A percentile compares a stretch with the other conserved stretches of the same genome.
Evolutionary conservation across 768 basidiomycete species (phyloP).

Genomic region (Tylopilus intermedius): DNA sequence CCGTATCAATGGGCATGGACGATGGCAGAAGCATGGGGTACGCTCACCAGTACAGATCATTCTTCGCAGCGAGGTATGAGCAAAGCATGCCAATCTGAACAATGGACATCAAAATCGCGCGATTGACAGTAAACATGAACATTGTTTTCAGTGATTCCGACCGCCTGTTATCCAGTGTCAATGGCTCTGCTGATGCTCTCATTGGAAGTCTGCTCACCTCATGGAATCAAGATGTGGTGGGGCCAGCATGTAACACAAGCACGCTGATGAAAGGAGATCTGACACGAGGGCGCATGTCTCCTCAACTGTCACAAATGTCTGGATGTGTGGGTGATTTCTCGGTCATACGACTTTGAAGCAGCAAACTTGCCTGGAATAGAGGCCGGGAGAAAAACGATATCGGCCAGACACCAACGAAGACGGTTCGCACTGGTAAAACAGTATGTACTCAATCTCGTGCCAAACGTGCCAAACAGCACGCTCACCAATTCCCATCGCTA

Average conservation of each 20-base stretch:
- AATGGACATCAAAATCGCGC: constrained; percentile 17
- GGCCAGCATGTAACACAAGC: constrained; percentile 13
- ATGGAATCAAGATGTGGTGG: constrained; percentile 2
- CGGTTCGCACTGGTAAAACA: constrained; percentile 9
- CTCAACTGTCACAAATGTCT: constrained; percentile 9
- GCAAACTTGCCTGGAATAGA: constrained; percentile 9
- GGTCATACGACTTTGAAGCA: not conserved
- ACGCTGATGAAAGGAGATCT: constrained; percentile 12
- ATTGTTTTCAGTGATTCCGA: constrained; percentile 12
- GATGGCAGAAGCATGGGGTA: not conserved
- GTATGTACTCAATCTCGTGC: constrained; percentile 1
- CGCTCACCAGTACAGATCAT: constrained; percentile 17
- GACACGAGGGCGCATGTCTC: constrained; percentile 14
- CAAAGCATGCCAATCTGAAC: constrained; percentile 16
- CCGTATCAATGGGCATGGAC: not conserved
- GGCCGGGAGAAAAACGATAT: not conserved
- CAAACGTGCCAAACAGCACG: not conserved
- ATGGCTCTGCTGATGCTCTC: not conserved
- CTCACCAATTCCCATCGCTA: no score
- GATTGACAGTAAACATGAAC: constrained; percentile 17
- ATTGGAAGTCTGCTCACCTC: constrained; percentile 1
- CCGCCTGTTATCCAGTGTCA: constrained; percentile 1
- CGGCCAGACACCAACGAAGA: constrained; percentile 9
- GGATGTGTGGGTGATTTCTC: not conserved
- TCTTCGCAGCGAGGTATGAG: constrained; percentile 10